Evolutionary conservation across 768 basidiomycete genomes (phyloP).

Genomic region (Tulasnella sp.): DNA sequence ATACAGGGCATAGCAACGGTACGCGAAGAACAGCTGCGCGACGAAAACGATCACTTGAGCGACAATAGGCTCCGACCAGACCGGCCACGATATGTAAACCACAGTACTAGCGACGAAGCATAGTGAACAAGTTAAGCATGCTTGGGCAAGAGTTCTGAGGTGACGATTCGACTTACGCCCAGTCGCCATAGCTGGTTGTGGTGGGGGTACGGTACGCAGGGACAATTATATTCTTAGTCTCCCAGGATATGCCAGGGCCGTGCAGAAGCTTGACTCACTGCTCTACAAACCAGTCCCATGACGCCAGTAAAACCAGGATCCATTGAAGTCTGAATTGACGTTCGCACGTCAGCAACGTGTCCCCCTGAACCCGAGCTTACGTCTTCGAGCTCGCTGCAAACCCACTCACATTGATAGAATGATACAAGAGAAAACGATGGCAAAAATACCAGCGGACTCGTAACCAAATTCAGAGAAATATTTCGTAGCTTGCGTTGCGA

Average conservation of each 20-base stretch:
- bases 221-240: no score
- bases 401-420: not conserved
- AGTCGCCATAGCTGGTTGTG: not conserved
- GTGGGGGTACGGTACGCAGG: no score
- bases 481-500: not conserved
- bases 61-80: conserved; percentile 10
- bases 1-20: conserved; percentile 1
- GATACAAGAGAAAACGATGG: not conserved
- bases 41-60: conserved; percentile 1
- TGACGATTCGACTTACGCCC: not conserved
- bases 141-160: not conserved
- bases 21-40: conserved; percentile 14
- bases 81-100: not conserved
- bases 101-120: not conserved
- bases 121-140: not conserved
- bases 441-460: not conserved
- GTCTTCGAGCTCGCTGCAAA: not conserved
- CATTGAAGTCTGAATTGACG: not conserved
- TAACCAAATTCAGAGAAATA: not conserved
- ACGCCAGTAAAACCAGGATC: not conserved
- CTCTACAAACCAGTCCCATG: not conserved
- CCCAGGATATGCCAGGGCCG: not conserved
- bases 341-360: not conserved
- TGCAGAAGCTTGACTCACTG: not conserved
- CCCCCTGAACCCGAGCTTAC: not conserved